Base-by-base conservation (phyloP, 495 filamentous ascomycete species). In the Sabuloglossum arenarium region DNA sequence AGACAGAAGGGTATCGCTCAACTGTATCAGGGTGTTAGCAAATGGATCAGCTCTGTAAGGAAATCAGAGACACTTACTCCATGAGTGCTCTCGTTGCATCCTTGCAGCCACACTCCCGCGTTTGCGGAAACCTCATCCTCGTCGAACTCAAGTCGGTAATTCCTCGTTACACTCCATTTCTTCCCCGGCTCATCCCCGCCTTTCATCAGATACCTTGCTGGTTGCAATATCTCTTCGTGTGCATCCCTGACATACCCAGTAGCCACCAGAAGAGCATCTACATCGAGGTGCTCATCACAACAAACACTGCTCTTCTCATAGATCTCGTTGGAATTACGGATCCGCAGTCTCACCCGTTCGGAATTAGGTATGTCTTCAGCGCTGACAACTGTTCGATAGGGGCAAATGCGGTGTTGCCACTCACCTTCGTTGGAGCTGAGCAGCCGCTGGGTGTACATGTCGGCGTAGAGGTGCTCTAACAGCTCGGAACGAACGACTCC, bases 71-170 rank as follows among this genome's bases (percentile, higher is more conserved):
- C 45, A 77, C 81, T 77, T 73, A 88, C 83, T 34, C 91, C 91
- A 65, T 96, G 91, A 28, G 86, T 94, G 58, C 73, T 78, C 69
- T 98, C 88, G 62, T 88, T 91, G 66, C 88, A 96, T 0, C 91
- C 91, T 68, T 96, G 91, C 59, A 98, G 72, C 88, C 87, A 98
- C 31, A 96, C 75, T 11, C 88, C 88, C 8, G 78, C 75, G 14
- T 81, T 72, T 6, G 65, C 57, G 46, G 69, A 70, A 28, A 95
- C 82, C 59, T 77, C 76, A 25, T 73, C 77, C 8, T 73, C 69
- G 25, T 79, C 73, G 60, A 89, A 84, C 27, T 75, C 67, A 2
- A 95, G 77, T 12, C 74, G 72, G 64, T 98, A 98, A 65, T 95
- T 73, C 46, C 90, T 75, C 8, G 56, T 62, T 5, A 80, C 74